Percentiles rank a stretch among this genome's conserved stretches.
These are phyloP conservation scores for Fusarium gaditjirri DNA, from an alignment of 2,329 filamentous ascomycete genomes.

Conservation along the genomic window DNA sequence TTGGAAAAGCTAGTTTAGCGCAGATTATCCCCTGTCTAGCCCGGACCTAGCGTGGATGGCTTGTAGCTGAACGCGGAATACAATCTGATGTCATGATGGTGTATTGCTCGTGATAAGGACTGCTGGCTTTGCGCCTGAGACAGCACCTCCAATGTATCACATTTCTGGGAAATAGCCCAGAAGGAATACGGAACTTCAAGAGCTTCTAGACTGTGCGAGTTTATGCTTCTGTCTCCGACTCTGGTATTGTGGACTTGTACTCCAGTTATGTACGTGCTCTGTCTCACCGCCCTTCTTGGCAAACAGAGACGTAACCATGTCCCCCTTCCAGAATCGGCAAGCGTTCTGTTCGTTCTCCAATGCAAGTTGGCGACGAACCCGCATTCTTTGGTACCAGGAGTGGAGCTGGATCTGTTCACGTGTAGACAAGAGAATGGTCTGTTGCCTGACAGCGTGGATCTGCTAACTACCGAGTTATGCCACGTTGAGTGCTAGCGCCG, in stretches of 20 bases:
- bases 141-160: background rate
- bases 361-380: background rate
- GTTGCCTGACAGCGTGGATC: background rate
- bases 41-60: background rate
- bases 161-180: background rate
- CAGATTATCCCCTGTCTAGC: background rate
- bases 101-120: background rate
- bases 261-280: background rate
- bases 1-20: constrained; percentile 7
- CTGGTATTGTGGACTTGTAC: background rate
- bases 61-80: background rate
- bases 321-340: background rate
- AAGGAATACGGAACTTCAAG: background rate
- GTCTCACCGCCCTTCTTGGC: constrained; percentile 5
- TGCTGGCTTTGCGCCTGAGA: background rate
- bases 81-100: background rate
- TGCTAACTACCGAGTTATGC: constrained; percentile 1
- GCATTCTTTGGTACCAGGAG: background rate
- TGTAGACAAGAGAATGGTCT: constrained; percentile 9
- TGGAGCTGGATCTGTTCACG: constrained; percentile 1
- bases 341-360: background rate
- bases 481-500: background rate
- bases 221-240: background rate
- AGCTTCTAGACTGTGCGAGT: constrained; percentile 11
- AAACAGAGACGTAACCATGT: background rate